These are phyloP conservation scores for button mushroom (Agaricus bisporus) DNA, from an alignment of 768 basidiomycete species.

Conservation along the genomic window DNA sequence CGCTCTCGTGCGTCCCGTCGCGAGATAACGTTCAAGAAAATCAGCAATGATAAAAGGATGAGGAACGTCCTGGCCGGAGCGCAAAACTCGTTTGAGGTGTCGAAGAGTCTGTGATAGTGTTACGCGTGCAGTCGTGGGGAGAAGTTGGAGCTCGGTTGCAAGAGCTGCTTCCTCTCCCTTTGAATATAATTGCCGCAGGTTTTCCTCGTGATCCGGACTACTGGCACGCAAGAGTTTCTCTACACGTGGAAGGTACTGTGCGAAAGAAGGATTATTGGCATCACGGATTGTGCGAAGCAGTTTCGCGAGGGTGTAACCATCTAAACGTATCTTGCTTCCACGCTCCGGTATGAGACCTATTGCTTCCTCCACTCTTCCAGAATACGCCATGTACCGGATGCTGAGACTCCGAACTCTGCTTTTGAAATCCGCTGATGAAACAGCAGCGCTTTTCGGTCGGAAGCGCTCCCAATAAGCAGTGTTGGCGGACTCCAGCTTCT, in stretches of 20 bases:
- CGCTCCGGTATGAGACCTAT: slow-evolving; percentile 37
- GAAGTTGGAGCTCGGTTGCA: background rate
- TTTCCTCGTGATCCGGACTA: background rate
- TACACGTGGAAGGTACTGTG: slow-evolving; percentile 14
- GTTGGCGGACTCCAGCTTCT: slow-evolving; percentile 23
- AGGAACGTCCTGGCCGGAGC: slow-evolving; percentile 12
- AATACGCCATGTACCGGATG: slow-evolving; percentile 33
- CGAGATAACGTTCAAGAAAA: slow-evolving; percentile 30
- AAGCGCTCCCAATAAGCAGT: slow-evolving; percentile 15
- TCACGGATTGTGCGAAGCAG: slow-evolving; percentile 22
- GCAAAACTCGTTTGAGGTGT: slow-evolving; percentile 18
- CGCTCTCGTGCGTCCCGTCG: slow-evolving; percentile 26
- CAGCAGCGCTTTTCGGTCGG: slow-evolving; percentile 2
- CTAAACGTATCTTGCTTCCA: slow-evolving; percentile 23
- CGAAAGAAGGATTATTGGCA: slow-evolving; percentile 5
- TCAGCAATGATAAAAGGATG: slow-evolving; percentile 23
- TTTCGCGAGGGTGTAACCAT: slow-evolving; percentile 29
- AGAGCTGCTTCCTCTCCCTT: slow-evolving; percentile 2
- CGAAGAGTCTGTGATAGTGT: slow-evolving; percentile 13
- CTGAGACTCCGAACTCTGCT: slow-evolving; percentile 28
- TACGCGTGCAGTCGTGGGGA: background rate
- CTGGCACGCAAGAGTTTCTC: slow-evolving; percentile 13
- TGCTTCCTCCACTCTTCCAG: slow-evolving; percentile 34
- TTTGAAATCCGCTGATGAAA: slow-evolving; percentile 10
- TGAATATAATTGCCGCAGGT: background rate